Conservation (phyloP, 148 eudicot species). For the Linanthus parryae region DNA sequence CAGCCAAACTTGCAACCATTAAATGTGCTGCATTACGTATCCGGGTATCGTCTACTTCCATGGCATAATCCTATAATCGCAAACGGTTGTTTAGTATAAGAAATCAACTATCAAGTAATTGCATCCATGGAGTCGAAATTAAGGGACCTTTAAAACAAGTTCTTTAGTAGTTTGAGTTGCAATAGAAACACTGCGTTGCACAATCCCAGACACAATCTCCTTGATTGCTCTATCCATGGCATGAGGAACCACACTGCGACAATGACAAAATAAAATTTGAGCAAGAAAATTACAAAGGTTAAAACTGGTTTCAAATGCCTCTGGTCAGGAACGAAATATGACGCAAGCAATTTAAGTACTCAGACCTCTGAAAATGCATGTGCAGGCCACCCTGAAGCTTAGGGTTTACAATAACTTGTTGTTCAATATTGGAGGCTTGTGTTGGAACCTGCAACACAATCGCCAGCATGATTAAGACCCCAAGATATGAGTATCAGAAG, state of each 20-base stretch:
- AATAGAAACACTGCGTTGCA: conserved; percentile 94
- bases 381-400: conserved; percentile 68
- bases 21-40: conserved; percentile 87
- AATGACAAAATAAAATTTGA: background rate
- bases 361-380: conserved; percentile 81
- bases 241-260: conserved; percentile 66
- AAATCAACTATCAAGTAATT: background rate
- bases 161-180: conserved; percentile 95
- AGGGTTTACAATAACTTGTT: conserved; percentile 72
- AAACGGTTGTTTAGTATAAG: conserved; percentile 1
- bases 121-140: background rate
- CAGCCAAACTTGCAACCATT: conserved; percentile 98
- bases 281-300: background rate
- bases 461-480: conserved; percentile 7
- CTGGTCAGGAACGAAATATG: too few relatives aligned
- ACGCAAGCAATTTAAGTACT: background rate
- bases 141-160: conserved; percentile 81
- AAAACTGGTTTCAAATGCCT: too few relatives aligned
- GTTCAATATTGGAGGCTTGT: conserved; percentile 57
- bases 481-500: background rate
- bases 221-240: conserved; percentile 91
- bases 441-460: conserved; percentile 55
- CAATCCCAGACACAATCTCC: conserved; percentile 78
- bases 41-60: conserved; percentile 89
- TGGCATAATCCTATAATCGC: conserved; percentile 74